Base-by-base conservation (phyloP, 345 rosid genomes). In the Salix brachista region DNA sequence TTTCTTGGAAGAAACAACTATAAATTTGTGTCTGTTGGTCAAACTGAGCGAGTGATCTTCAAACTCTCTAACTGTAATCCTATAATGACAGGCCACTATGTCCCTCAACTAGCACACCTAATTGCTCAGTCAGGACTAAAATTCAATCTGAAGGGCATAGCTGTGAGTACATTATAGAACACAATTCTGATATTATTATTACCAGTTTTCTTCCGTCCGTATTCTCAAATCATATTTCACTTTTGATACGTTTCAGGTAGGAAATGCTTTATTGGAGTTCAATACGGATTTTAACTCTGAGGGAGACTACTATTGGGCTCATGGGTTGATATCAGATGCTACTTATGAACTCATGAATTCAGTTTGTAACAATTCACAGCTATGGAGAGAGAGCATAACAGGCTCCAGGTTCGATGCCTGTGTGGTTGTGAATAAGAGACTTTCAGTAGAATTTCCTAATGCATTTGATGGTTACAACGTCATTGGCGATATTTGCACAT, bases 241-340 rank as follows among this genome's bases (percentile, higher is more conserved):
- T 66, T 67, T 37, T 67, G 32, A 3, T 69, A 17, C 0, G 60
- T 72, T 68, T 18, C 71, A 80, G 82, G 65, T 80, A 62, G 82
- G 78, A 39, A 80, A 80, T 69, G 79, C 82, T 61, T 39, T 80
- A 4, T 9, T 80, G 76, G 82, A 80, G 42, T 75, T 80, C 42
- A 32, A 50, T 12, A 48, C 72, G 1, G 79, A 80, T 36, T 3
- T 70, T 0, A 75, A 70, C 37, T 60, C 75, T 0, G 25, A 39
- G 44, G 82, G 79, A 8, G 71, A 75, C 13, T 80, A 32, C 71
- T 80, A 75, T 37, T 75, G 82, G 79, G 36, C 71, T 21, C 76
- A 80, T 16, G 75, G 79, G 18, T 42, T 80, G 67, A 71, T 80
- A 48, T 80, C 79, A 30, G 76, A 80, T 67, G 19, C 54, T 1